A percentile compares a stretch with the other conserved stretches of the same genome.
These are phyloP conservation scores for Tetraselmis chui DNA, from an alignment of 139 green algal genomes.

Conservation along the genomic window DNA sequence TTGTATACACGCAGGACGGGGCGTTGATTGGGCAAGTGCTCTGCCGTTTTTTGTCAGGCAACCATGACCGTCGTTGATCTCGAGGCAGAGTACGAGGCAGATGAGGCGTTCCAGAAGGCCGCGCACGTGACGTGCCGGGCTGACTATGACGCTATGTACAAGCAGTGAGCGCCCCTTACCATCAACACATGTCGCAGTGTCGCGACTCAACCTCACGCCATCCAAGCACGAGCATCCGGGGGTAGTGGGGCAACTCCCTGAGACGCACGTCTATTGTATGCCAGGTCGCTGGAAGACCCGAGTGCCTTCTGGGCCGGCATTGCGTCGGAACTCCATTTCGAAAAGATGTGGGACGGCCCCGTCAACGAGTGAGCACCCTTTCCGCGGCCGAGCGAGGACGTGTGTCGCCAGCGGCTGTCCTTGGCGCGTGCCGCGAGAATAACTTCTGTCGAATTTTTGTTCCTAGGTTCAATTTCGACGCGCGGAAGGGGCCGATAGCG, in stretches of 20 bases:
- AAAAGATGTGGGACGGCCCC: conserved; percentile 61
- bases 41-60: too few relatives aligned
- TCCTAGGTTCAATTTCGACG: conserved; percentile 52
- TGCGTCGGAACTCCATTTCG: conserved; percentile 81
- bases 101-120: background rate
- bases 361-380: conserved; percentile 16
- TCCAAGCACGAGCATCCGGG: background rate
- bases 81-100: background rate
- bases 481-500: conserved; percentile 47
- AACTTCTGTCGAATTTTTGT: background rate
- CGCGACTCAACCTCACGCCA: background rate
- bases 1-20: too few relatives aligned
- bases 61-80: background rate
- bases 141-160: background rate
- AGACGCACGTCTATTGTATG: background rate
- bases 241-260: background rate
- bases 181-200: background rate
- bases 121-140: background rate
- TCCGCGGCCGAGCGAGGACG: too few relatives aligned
- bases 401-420: too few relatives aligned
- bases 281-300: background rate
- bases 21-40: too few relatives aligned
- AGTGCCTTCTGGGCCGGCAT: conserved; percentile 81
- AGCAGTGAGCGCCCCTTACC: background rate
- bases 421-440: too few relatives aligned